Evolutionary conservation across 345 rosid species (phyloP).

Genomic region (Ceriops decandra): DNA sequence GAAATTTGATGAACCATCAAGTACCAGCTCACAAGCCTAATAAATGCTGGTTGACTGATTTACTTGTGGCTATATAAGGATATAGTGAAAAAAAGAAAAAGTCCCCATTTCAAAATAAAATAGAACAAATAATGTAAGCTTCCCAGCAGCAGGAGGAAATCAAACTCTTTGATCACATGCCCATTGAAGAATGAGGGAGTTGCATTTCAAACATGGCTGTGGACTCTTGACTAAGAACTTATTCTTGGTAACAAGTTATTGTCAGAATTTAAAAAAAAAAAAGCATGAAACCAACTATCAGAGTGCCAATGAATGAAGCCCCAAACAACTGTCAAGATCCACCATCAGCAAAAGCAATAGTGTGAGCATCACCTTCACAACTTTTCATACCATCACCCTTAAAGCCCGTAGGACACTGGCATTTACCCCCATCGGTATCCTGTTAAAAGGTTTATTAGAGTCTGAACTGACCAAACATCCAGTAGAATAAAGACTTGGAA

Average conservation of each 20-base stretch:
- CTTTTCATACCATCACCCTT: slow-evolving; percentile 82
- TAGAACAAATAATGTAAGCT: not conserved
- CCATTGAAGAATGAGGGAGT: slow-evolving; percentile 3
- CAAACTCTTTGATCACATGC: not conserved
- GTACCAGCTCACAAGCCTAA: not conserved
- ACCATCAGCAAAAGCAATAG: not conserved
- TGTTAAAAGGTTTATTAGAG: slow-evolving; percentile 32
- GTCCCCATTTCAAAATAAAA: not conserved
- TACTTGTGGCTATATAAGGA: no score
- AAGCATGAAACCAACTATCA: no score
- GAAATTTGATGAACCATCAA: not conserved
- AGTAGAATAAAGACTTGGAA: not conserved
- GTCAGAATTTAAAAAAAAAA: no score
- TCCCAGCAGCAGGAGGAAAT: not conserved
- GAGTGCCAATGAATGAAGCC: not conserved
- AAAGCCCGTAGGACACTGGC: slow-evolving; percentile 87
- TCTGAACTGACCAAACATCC: not conserved
- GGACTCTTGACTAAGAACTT: no score
- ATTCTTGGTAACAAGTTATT: no score
- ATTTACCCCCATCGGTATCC: slow-evolving; percentile 67
- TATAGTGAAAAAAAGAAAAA: not conserved
- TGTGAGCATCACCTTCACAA: slow-evolving; percentile 54
- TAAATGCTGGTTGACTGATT: not conserved
- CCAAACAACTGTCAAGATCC: not conserved
- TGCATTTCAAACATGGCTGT: not conserved